phyloP scores from a whole-genome alignment of 2,329 filamentous ascomycete species.

The Aureobasidium melanogenum region DNA sequence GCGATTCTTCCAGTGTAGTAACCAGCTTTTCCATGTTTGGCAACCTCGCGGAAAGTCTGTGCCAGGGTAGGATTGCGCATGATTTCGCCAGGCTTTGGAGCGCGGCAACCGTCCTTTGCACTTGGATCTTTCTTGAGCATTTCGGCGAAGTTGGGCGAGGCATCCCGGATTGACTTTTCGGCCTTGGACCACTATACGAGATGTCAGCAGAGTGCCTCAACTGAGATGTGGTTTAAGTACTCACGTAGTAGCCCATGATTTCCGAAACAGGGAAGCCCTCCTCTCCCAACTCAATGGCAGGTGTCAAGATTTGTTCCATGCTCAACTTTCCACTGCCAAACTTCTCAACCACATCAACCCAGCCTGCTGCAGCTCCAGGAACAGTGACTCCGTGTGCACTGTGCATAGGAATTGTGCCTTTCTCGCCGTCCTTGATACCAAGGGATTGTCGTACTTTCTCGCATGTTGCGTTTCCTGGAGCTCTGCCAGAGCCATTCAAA shows the following conservation, averaged over 20 bases:
- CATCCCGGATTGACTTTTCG: conserved; percentile 55
- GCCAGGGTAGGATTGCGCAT: conserved; percentile 79
- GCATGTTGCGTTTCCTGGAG: conserved; percentile 59
- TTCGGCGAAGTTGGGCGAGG: conserved; percentile 79
- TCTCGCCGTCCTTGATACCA: conserved; percentile 49
- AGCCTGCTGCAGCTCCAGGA: conserved; percentile 84
- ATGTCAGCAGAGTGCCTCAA: not conserved
- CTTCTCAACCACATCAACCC: conserved; percentile 78
- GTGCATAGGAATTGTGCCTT: conserved; percentile 57
- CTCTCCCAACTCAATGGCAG: conserved; percentile 79
- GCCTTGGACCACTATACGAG: conserved; percentile 57
- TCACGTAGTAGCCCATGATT: conserved; percentile 58
- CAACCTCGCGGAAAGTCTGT: conserved; percentile 70
- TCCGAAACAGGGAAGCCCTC: conserved; percentile 86
- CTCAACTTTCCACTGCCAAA: conserved; percentile 83
- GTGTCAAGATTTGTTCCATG: conserved; percentile 67
- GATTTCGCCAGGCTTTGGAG: conserved; percentile 73
- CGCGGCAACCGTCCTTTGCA: conserved; percentile 60
- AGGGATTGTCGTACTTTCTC: conserved; percentile 63
- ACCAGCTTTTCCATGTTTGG: conserved; percentile 72
- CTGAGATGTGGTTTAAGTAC: conserved; percentile 26
- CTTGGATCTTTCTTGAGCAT: conserved; percentile 72
- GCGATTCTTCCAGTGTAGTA: conserved; percentile 86
- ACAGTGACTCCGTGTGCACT: conserved; percentile 78
- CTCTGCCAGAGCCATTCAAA: conserved; percentile 87